These are phyloP conservation scores for Aegilops longissima DNA, from an alignment of 176 grass and related monocot species.

Conservation along the genomic window DNA sequence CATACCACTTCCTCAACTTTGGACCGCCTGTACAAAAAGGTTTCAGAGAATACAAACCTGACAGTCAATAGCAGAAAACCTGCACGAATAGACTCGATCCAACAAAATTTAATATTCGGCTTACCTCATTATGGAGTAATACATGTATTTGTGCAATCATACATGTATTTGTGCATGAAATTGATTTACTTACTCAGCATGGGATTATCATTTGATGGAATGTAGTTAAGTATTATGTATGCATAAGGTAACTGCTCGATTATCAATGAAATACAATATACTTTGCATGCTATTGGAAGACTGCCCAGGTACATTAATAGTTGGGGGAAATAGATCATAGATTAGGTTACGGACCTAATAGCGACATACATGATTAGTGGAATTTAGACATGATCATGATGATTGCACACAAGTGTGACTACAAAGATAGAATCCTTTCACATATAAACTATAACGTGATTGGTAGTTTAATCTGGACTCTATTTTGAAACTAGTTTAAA, in stretches of 20 bases:
- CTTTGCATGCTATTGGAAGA: background rate
- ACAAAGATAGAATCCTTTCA: background rate
- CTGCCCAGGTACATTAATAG: background rate
- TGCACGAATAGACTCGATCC: background rate
- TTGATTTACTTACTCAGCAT: background rate
- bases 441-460: background rate
- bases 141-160: no score
- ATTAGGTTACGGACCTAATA: background rate
- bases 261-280: background rate
- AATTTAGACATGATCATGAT: background rate
- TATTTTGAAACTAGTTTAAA: background rate
- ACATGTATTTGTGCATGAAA: background rate
- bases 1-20: conserved; percentile 96
- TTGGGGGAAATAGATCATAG: background rate
- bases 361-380: background rate
- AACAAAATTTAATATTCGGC: background rate
- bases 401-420: background rate
- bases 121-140: background rate
- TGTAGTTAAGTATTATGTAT: background rate
- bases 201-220: background rate
- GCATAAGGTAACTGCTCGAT: background rate
- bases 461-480: no score
- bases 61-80: background rate
- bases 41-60: conserved; percentile 15
- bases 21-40: conserved; percentile 61